phyloP scores from a whole-genome alignment of 208 protist genomes.

The Crithidia bombi region DNA sequence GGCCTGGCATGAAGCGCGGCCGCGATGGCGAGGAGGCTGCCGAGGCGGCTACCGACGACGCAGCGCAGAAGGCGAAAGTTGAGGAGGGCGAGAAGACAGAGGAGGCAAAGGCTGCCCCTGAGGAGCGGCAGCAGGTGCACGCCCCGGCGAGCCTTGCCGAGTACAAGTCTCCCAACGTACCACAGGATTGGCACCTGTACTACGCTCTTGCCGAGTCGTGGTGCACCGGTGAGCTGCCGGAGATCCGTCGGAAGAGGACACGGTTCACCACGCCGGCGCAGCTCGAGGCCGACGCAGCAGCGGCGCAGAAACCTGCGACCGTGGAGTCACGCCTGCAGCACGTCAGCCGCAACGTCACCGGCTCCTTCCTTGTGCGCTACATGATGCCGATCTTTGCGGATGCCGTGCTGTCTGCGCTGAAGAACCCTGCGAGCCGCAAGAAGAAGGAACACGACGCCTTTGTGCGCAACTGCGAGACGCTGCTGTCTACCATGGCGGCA shows the following conservation, averaged over 20 bases:
- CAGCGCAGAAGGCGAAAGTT: constrained; percentile 30
- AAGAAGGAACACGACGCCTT: constrained; percentile 38
- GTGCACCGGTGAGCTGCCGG: constrained; percentile 37
- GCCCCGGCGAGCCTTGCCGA: constrained; percentile 34
- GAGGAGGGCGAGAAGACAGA: constrained; percentile 34
- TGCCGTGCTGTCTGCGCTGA: constrained; percentile 49
- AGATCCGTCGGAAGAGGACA: constrained; percentile 16
- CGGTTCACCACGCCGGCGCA: constrained; percentile 24
- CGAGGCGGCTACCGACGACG: constrained; percentile 14
- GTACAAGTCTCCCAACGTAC: constrained; percentile 37
- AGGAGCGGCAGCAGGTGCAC: not conserved
- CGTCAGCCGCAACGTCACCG: constrained; percentile 73
- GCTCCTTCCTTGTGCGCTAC: constrained; percentile 68
- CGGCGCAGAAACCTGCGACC: constrained; percentile 22
- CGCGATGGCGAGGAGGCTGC: constrained; percentile 34
- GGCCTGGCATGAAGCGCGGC: constrained; percentile 42
- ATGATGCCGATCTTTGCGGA: constrained; percentile 80
- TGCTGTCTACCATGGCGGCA: constrained; percentile 36
- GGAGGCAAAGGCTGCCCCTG: constrained; percentile 2
- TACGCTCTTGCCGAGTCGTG: constrained; percentile 68
- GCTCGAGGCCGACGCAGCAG: constrained; percentile 22
- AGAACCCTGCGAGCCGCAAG: constrained; percentile 35
- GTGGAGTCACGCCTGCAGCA: constrained; percentile 50
- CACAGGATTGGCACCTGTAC: constrained; percentile 66
- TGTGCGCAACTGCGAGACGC: constrained; percentile 47